These are phyloP conservation scores for Atalantia buxifolia DNA, from an alignment of 345 rosid genomes.

Conservation along the genomic window DNA sequence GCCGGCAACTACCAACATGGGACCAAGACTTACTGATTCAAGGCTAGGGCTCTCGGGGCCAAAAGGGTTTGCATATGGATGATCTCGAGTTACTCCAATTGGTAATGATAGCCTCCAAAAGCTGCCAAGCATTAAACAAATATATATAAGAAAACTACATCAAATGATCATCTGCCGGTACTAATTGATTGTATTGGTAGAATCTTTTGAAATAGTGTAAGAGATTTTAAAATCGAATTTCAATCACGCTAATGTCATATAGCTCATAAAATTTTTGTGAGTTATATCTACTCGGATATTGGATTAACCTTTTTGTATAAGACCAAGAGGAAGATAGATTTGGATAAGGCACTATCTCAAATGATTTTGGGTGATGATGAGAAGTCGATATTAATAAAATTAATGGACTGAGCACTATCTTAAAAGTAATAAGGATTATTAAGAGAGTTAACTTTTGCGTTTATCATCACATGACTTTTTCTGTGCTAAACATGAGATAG, in stretches of 20 bases:
- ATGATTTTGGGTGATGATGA: not conserved
- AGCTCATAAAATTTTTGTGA: not conserved
- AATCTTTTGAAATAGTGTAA: too few species aligned
- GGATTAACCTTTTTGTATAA: not conserved
- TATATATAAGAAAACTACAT: not conserved
- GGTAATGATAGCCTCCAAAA: slow-evolving; percentile 91
- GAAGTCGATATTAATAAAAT: not conserved
- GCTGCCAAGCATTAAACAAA: slow-evolving; percentile 25
- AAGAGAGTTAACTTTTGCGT: not conserved
- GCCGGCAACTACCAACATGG: slow-evolving; percentile 66
- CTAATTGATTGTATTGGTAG: not conserved
- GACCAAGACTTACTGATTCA: slow-evolving; percentile 39
- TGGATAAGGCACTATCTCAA: slow-evolving; percentile 34
- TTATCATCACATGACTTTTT: not conserved
- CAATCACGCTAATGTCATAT: not conserved
- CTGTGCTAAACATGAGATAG: not conserved
- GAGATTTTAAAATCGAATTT: not conserved
- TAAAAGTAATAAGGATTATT: not conserved
- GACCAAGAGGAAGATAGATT: slow-evolving; percentile 20
- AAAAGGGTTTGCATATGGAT: slow-evolving; percentile 74
- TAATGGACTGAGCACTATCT: slow-evolving; percentile 19
- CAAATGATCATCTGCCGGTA: not conserved
- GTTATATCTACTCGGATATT: not conserved
- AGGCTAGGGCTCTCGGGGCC: slow-evolving; percentile 60
- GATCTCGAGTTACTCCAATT: slow-evolving; percentile 62